Evolutionary conservation across 176 grass and related monocot species (phyloP), one percentile per base, ranked within the genome.

Genomic region (Cocos nucifera): DNA sequence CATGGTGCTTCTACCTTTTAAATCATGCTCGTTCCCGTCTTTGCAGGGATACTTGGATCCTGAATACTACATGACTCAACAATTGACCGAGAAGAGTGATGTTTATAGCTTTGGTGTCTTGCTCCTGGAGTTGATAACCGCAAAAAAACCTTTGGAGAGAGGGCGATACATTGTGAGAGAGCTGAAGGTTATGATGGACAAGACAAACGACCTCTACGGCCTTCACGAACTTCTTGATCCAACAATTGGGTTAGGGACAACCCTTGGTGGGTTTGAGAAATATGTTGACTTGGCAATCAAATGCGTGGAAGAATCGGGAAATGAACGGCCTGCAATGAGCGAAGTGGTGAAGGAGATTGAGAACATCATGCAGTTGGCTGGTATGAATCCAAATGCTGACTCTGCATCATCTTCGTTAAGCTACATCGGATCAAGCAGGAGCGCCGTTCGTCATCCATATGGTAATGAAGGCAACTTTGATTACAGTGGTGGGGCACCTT

Each of bases 51-150:
- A 95, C n/a, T n/a, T n/a, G n/a, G n/a, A n/a, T n/a, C n/a, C n/a
- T n/a, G n/a, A n/a, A n/a, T n/a, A n/a, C n/a, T 95, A 95, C 76
- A 89, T 95, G 85, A 95, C 85, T 10, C 85, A 95, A 57, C 89
- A 89, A 57, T 66, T 88, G 79, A 88, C 80, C 15, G 80, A 85
- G 26, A 75, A 73, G 50, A 81, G 78, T 4, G 78, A 81, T 49
- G 78, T 81, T 26, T 81, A 75, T 21, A 75, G 78, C 23, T 81
- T 69, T 23, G 78, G 78, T 22, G 78, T 81, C 50, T 64, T 81
- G 15, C 60, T 75, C 32, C 65, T 81, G 4, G 83, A 87, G 74
- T 15, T 95, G 28, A 62, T 75, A 20, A 95, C 89, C 23, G 89
- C 79, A 49, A 80, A 63, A 62, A 89, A 74, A 25, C 89, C 89